Evolutionary conservation across 768 basidiomycete species (phyloP).

Genomic region (Tephrocybe sp.): DNA sequence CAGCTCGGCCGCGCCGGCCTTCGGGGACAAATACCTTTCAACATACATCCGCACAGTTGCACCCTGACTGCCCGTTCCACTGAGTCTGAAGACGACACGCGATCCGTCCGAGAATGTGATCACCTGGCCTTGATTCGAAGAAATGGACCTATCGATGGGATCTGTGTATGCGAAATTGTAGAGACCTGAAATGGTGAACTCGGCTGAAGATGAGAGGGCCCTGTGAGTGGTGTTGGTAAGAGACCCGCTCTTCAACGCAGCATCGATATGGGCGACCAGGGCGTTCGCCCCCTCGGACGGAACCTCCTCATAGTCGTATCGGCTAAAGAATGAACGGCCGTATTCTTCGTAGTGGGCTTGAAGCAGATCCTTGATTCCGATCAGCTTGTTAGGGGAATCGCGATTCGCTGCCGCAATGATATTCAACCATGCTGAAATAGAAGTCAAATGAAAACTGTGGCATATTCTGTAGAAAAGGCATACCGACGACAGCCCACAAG

Average conservation of each 20-base stretch:
- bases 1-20: constrained; percentile 69
- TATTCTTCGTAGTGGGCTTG: constrained; percentile 87
- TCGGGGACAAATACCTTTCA: constrained; percentile 82
- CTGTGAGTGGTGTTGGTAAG: constrained; percentile 69
- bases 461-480: constrained; percentile 1
- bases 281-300: constrained; percentile 87
- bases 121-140: constrained; percentile 94
- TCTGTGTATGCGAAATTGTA: constrained; percentile 97
- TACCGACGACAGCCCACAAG: constrained; percentile 94
- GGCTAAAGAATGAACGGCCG: constrained; percentile 97
- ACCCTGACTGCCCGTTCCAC: constrained; percentile 94
- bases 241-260: constrained; percentile 62
- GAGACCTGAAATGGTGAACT: constrained; percentile 75
- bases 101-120: constrained; percentile 91
- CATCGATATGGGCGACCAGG: constrained; percentile 78
- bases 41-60: constrained; percentile 97
- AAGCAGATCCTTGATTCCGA: constrained; percentile 91
- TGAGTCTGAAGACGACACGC: constrained; percentile 92
- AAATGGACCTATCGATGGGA: constrained; percentile 94
- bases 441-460: neutral
- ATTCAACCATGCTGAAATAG: constrained; percentile 84
- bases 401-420: constrained; percentile 91
- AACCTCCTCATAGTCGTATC: constrained; percentile 99
- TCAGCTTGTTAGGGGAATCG: constrained; percentile 68
- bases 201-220: constrained; percentile 56